Base-by-base conservation (phyloP, 2,329 filamentous ascomycete species). In the Trichothecium sympodiale region DNA sequence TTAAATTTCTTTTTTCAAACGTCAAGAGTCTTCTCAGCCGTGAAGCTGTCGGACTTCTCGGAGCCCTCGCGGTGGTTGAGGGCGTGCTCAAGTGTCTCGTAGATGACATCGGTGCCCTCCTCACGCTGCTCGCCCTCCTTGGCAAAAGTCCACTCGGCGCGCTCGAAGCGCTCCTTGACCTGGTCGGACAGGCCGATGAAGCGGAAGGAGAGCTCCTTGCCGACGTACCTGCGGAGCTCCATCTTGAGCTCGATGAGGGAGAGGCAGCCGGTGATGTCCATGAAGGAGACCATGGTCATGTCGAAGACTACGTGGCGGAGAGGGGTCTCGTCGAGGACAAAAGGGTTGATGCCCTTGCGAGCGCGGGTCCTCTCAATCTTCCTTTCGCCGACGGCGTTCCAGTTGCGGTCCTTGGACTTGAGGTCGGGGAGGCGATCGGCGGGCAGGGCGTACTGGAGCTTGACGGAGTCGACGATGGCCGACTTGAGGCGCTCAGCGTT, bases 401-500 rank as follows among this genome's bases (percentile, higher is more conserved):
- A 77, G 39, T 60, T 71, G 3, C 69, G 59, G 17, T 66, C 61
- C 0, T 49, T 49, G 1, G 54, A 49, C 5, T 56, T 52, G 32
- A 57, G 54, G 39, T 62, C 59, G 4, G 55, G 46, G 1, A 59
- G 56, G 0, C 61, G 53, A 41, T 66, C 61, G 40, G 60, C 57
- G 0, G 62, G 67, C n/a, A 53, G 51, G n/a, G 54, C 45, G 15
- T 48, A 55, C 17, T 47, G 47, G 2, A 55, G 43, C 41, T 71
- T 64, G 27, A 75, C 49, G 2, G 57, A 54, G 41, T 76, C 69
- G 13, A 74, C 52, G 14, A 71, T 62, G 7, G 57, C 52, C 3
- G 52, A 59, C 33, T 71, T 73, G 40, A 67, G 53, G 29, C 64
- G 56, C 38, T 72, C 70, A 3, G 74, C 72, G 46, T 80, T 79